Evolutionary conservation across 2,329 filamentous ascomycete species (phyloP).

Genomic region (Westerdykella aurantiaca): DNA sequence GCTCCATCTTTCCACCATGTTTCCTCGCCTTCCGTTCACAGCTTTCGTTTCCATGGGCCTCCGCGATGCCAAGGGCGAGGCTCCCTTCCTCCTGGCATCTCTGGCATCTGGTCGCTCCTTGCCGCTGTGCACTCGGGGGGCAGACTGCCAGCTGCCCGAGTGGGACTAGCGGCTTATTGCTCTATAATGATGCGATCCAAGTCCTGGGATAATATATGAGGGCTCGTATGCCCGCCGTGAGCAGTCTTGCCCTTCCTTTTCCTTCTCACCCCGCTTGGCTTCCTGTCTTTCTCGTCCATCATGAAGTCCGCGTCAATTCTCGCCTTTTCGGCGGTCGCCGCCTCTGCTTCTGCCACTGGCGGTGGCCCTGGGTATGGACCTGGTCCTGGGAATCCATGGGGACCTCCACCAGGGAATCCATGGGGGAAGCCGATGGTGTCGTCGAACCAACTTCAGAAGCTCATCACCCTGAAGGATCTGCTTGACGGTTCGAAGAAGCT

Average conservation of each 20-base stretch:
- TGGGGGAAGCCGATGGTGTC: conserved; percentile 13
- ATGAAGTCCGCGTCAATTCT: conserved; percentile 29
- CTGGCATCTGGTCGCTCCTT: conserved; percentile 6
- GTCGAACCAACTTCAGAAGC: conserved; percentile 19
- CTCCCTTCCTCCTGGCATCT: conserved; percentile 3
- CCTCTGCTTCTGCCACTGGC: conserved; percentile 9
- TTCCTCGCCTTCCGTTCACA: not conserved
- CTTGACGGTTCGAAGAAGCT: conserved; percentile 30
- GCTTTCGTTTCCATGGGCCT: not conserved
- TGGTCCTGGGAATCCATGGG: not conserved
- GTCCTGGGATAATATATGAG: not conserved
- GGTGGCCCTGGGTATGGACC: not conserved
- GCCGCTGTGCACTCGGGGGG: conserved; percentile 2
- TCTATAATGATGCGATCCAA: conserved; percentile 1
- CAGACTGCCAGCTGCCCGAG: conserved; percentile 3
- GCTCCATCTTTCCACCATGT: not conserved
- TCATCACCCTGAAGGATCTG: conserved; percentile 27
- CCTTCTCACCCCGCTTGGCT: not conserved
- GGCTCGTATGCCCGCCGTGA: not conserved
- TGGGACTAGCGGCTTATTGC: conserved; percentile 3
- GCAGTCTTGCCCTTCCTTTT: not conserved
- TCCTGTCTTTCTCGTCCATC: conserved; percentile 1
- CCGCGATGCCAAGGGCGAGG: not conserved
- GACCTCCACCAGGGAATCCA: conserved; percentile 1
- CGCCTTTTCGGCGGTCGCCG: conserved; percentile 11